Evolutionary conservation across 2,329 filamentous ascomycete species (phyloP).

Genomic region (Aureobasidium zeae): DNA sequence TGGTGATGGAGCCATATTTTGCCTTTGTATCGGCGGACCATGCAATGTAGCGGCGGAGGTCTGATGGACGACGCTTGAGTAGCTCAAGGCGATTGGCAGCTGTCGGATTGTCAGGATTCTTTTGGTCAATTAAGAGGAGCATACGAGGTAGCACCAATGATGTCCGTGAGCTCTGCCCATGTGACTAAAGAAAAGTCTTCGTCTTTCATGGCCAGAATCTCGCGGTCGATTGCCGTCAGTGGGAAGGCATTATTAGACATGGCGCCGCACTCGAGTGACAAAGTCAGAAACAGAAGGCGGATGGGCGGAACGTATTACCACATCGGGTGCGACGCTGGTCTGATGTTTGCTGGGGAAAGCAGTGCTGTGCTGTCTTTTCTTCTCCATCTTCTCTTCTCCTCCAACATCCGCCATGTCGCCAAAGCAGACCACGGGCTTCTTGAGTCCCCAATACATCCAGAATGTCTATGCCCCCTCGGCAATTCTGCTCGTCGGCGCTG

Average conservation of each 20-base stretch:
- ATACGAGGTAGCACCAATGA: constrained; percentile 37
- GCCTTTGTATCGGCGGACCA: constrained; percentile 48
- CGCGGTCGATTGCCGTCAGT: constrained; percentile 41
- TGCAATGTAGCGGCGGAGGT: constrained; percentile 49
- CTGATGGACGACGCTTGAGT: constrained; percentile 50
- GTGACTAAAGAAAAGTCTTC: constrained; percentile 44
- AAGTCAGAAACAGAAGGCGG: background rate
- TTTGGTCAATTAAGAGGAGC: background rate
- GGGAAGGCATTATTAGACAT: constrained; percentile 29
- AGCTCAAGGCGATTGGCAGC: constrained; percentile 44
- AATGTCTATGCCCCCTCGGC: constrained; percentile 77
- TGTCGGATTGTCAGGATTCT: no score
- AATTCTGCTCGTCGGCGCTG: constrained; percentile 65
- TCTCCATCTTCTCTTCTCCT: background rate
- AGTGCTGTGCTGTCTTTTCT: background rate
- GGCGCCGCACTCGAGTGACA: background rate
- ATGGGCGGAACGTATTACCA: background rate
- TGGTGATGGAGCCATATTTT: constrained; percentile 47
- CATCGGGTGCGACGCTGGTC: background rate
- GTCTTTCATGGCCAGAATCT: constrained; percentile 42
- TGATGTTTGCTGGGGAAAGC: background rate
- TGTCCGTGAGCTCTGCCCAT: constrained; percentile 44
- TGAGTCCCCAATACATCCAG: constrained; percentile 59
- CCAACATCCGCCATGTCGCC: constrained; percentile 14
- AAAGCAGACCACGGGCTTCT: constrained; percentile 27